phyloP scores from a whole-genome alignment of 345 rosid species.

The Hirschfeldia incana region DNA sequence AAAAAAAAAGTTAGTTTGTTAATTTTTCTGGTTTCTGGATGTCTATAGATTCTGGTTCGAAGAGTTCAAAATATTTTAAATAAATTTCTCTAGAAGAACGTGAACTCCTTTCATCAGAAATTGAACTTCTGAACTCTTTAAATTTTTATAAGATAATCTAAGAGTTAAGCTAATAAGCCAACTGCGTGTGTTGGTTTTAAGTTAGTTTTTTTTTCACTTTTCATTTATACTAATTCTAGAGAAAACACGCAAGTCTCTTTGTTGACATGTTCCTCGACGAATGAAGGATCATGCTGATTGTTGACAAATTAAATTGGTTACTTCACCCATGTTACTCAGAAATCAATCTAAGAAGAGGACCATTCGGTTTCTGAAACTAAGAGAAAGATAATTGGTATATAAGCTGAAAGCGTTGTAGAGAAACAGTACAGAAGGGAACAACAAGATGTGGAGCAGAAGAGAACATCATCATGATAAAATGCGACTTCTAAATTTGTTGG shows the following conservation, averaged over 20 bases:
- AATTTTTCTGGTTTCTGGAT: too few species aligned
- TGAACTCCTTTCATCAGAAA: not conserved
- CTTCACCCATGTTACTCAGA: not conserved
- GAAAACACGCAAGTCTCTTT: not conserved
- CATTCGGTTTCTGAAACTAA: not conserved
- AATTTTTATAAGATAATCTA: not conserved
- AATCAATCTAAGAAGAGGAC: not conserved
- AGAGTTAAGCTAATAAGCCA: not conserved
- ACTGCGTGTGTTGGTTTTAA: not conserved
- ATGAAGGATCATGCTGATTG: not conserved
- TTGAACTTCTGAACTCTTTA: not conserved
- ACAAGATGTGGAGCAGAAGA: slow-evolving; percentile 13
- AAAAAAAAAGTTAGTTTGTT: not conserved
- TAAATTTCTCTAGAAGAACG: too few species aligned
- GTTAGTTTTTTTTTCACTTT: not conserved
- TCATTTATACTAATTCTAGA: not conserved
- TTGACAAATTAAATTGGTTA: not conserved
- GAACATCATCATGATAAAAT: slow-evolving; percentile 24
- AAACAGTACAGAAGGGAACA: slow-evolving; percentile 22
- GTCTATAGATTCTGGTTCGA: too few species aligned
- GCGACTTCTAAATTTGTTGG: slow-evolving; percentile 29
- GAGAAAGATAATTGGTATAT: not conserved
- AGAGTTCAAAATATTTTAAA: too few species aligned
- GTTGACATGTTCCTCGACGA: not conserved
- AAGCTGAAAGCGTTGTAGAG: slow-evolving; percentile 1